A percentile compares a stretch with the other conserved stretches of the same genome.
Evolutionary conservation across 2,329 filamentous ascomycete species (phyloP).

Genomic region (Fusarium burgessii): DNA sequence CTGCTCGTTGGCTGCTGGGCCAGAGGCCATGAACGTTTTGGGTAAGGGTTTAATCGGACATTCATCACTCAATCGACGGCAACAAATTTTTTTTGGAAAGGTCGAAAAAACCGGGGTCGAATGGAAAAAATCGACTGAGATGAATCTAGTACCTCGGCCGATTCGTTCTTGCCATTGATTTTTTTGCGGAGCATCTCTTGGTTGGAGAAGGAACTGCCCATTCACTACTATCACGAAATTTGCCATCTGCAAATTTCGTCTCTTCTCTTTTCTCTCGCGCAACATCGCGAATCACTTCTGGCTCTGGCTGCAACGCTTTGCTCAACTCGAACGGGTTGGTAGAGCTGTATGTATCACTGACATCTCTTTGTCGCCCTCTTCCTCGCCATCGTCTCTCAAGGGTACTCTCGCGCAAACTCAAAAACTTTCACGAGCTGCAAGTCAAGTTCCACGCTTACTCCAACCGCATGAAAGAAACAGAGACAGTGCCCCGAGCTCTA

Average conservation of each 20-base stretch:
- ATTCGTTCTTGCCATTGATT: slow-evolving; percentile 34
- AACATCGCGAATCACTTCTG: slow-evolving; percentile 15
- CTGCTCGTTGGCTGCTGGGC: slow-evolving; percentile 16
- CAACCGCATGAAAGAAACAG: not conserved
- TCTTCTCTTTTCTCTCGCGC: slow-evolving; percentile 13
- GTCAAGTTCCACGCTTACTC: not conserved
- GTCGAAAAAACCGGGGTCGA: slow-evolving; percentile 31
- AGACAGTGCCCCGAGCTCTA: slow-evolving; percentile 10
- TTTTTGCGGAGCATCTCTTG: slow-evolving; percentile 31
- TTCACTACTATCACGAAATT: slow-evolving; percentile 32
- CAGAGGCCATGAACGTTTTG: slow-evolving; percentile 25
- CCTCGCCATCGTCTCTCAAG: not conserved
- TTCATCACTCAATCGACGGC: slow-evolving; percentile 2
- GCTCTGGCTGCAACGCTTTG: slow-evolving; percentile 12
- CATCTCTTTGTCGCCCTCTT: slow-evolving; percentile 1
- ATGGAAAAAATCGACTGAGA: slow-evolving; percentile 26
- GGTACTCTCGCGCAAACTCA: slow-evolving; percentile 14
- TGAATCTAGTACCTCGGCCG: slow-evolving; percentile 25
- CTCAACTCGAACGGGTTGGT: slow-evolving; percentile 13
- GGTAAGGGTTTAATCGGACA: slow-evolving; percentile 21
- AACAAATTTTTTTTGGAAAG: slow-evolving; percentile 1
- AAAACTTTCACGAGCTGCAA: slow-evolving; percentile 2
- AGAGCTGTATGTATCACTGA: slow-evolving; percentile 25
- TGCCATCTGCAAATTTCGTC: slow-evolving; percentile 39
- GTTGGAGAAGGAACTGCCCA: slow-evolving; percentile 15